A percentile compares a stretch with the other conserved stretches of the same genome.
phyloP scores from a whole-genome alignment of 1,284 basidiomycete genomes.

The Mycosarcoma mackinlayi region DNA sequence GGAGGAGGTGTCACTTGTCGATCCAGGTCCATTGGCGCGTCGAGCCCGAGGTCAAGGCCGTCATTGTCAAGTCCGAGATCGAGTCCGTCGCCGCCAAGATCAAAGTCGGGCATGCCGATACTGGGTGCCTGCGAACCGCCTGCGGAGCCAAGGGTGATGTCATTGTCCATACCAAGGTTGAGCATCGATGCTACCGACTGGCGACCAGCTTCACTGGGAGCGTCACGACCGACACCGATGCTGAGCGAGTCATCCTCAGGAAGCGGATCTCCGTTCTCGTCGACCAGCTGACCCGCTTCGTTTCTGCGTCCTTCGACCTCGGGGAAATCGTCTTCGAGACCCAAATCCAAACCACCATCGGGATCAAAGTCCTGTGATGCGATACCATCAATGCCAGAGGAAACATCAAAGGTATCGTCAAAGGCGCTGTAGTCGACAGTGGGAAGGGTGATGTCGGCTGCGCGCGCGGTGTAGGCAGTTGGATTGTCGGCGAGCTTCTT shows the following conservation, averaged over 20 bases:
- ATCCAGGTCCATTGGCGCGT: constrained; percentile 40
- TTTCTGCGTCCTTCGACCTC: constrained; percentile 38
- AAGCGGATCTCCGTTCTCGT: constrained; percentile 64
- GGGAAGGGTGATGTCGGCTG: constrained; percentile 76
- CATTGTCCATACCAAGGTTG: constrained; percentile 43
- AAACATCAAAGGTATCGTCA: constrained; percentile 56
- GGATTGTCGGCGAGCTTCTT: constrained; percentile 38
- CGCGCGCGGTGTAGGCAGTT: constrained; percentile 72
- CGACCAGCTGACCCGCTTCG: constrained; percentile 51
- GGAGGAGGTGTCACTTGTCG: constrained; percentile 42
- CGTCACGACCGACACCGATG: constrained; percentile 65
- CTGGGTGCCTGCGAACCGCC: constrained; percentile 45
- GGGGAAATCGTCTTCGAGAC: constrained; percentile 70
- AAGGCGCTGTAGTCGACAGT: constrained; percentile 47
- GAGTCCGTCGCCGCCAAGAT: constrained; percentile 71
- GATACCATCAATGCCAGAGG: constrained; percentile 51
- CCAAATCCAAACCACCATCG: constrained; percentile 68
- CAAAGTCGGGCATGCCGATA: constrained; percentile 47
- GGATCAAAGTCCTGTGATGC: constrained; percentile 60
- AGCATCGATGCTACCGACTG: constrained; percentile 52
- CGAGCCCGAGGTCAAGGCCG: constrained; percentile 33
- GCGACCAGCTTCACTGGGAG: constrained; percentile 47
- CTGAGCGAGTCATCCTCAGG: constrained; percentile 66
- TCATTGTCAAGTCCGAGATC: constrained; percentile 73
- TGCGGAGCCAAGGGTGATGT: constrained; percentile 40